phyloP scores from a whole-genome alignment of 805 yeast genomes.

The Tetrapisispora phaffii region DNA sequence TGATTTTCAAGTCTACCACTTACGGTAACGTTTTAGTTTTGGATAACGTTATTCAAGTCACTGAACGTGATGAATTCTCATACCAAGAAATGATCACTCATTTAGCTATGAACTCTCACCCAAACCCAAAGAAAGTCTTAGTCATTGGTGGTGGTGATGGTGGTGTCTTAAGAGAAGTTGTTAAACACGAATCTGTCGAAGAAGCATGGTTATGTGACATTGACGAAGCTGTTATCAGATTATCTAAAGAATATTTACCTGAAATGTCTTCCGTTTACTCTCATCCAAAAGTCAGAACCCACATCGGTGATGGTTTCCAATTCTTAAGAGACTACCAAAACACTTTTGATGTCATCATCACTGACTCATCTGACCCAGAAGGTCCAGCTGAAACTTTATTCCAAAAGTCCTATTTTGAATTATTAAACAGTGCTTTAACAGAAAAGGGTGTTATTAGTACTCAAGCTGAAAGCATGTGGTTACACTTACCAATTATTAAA shows the following conservation, averaged over 20 bases:
- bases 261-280: conserved; percentile 73
- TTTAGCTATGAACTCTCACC: conserved; percentile 84
- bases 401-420: conserved; percentile 84
- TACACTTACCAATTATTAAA: conserved; percentile 75
- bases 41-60: conserved; percentile 91
- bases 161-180: conserved; percentile 90
- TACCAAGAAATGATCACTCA: conserved; percentile 98
- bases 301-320: conserved; percentile 96
- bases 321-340: conserved; percentile 75
- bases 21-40: conserved; percentile 93
- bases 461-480: conserved; percentile 93
- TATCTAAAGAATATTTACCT: conserved; percentile 80
- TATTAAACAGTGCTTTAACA: conserved; percentile 78
- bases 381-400: conserved; percentile 94
- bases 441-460: conserved; percentile 86
- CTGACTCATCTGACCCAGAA: conserved; percentile 97
- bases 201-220: conserved; percentile 89
- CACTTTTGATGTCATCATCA: conserved; percentile 88
- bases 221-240: conserved; percentile 84
- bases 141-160: conserved; percentile 99
- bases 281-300: conserved; percentile 84
- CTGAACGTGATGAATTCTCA: conserved; percentile 94
- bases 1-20: conserved; percentile 84
- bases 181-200: conserved; percentile 79
- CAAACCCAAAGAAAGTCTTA: conserved; percentile 84